Percentiles rank a stretch among this genome's conserved stretches.
Evolutionary conservation across 140 eudicot species (phyloP).

Genomic region (Erigeron philadelphicus): DNA sequence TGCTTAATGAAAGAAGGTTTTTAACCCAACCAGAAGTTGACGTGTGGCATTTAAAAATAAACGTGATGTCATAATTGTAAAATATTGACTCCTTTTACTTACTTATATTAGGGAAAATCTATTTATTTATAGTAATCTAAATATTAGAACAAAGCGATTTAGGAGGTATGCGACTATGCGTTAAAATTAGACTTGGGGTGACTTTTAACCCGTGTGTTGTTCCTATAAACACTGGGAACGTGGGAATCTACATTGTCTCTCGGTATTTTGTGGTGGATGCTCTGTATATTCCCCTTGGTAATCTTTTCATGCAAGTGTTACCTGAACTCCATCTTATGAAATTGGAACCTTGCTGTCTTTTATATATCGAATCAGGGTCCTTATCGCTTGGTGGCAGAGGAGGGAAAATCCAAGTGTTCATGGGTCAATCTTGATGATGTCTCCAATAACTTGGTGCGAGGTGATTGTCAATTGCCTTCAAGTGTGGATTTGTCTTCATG

Average conservation of each 20-base stretch:
- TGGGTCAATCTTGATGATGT: conserved; percentile 87
- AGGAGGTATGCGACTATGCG: background rate
- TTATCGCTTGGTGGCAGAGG: conserved; percentile 89
- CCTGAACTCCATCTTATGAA: background rate
- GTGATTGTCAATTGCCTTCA: conserved; percentile 35
- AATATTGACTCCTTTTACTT: too few relatives aligned
- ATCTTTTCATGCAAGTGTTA: background rate
- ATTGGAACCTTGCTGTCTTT: background rate
- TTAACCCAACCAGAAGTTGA: too few relatives aligned
- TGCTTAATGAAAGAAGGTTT: background rate
- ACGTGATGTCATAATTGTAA: too few relatives aligned
- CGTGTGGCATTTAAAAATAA: too few relatives aligned
- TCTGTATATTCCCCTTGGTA: background rate
- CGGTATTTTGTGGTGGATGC: background rate
- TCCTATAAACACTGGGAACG: background rate
- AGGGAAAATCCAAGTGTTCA: conserved; percentile 95
- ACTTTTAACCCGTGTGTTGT: background rate
- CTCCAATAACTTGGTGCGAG: conserved; percentile 74
- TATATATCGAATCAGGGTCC: conserved; percentile 64
- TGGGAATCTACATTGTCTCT: background rate
- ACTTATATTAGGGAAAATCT: too few relatives aligned
- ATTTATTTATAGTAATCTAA: too few relatives aligned
- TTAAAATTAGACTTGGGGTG: background rate
- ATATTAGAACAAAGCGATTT: background rate
- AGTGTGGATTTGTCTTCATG: too few relatives aligned